Evolutionary conservation across 345 rosid genomes (phyloP).

Genomic region (Anacardium occidentale): DNA sequence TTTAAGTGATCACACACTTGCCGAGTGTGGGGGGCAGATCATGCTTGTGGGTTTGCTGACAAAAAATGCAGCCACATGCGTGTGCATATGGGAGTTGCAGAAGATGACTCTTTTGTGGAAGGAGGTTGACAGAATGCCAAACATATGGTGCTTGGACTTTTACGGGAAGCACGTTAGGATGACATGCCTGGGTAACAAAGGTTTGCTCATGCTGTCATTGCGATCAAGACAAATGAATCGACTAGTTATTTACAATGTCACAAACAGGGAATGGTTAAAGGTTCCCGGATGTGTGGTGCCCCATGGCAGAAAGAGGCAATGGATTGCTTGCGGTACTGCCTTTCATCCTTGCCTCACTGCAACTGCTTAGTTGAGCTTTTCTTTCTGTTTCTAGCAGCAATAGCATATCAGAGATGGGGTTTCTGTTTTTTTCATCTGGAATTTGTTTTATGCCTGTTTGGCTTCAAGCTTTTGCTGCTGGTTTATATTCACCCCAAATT

Average conservation of each 20-base stretch:
- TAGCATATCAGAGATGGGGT: not conserved
- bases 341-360: conserved; percentile 79
- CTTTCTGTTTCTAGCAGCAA: conserved; percentile 14
- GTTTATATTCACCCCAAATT: conserved; percentile 1
- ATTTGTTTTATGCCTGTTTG: conserved; percentile 7
- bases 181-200: conserved; percentile 98
- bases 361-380: conserved; percentile 41
- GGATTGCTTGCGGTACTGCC: conserved; percentile 94
- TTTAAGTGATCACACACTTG: conserved; percentile 84
- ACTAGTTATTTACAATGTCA: conserved; percentile 69
- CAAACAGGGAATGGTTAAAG: conserved; percentile 76
- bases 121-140: conserved; percentile 99
- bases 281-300: conserved; percentile 84
- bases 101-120: conserved; percentile 99
- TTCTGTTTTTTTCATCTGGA: conserved; percentile 4
- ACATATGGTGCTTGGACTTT: conserved; percentile 98
- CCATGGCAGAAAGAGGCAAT: conserved; percentile 69
- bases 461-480: not conserved
- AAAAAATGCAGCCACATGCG: conserved; percentile 95
- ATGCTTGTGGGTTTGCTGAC: conserved; percentile 91
- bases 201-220: conserved; percentile 90
- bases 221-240: conserved; percentile 90
- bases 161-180: conserved; percentile 98
- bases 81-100: conserved; percentile 99
- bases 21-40: conserved; percentile 74